phyloP scores from a whole-genome alignment of 768 basidiomycete species.

The Agaricus sinodeliciosus region DNA sequence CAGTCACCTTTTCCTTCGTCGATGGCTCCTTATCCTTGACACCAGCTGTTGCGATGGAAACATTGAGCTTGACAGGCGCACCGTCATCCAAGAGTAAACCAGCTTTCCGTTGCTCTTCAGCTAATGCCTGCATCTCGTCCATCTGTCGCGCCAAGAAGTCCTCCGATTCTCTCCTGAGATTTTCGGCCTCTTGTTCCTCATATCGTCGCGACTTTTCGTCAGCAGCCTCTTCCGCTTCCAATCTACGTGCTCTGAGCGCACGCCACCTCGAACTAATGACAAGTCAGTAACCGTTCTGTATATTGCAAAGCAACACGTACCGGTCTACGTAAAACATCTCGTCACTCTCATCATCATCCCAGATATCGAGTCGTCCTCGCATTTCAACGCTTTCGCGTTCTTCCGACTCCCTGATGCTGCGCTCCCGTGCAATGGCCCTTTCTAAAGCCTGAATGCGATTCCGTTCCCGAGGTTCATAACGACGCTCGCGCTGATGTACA shows the following conservation, averaged over 20 bases:
- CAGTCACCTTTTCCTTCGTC: conserved; percentile 48
- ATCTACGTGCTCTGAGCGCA: conserved; percentile 57
- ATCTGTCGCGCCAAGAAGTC: conserved; percentile 90
- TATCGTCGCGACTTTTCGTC: conserved; percentile 78
- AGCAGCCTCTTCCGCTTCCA: conserved; percentile 73
- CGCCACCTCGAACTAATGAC: conserved; percentile 85
- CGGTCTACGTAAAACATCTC: conserved; percentile 91
- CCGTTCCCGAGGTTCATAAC: conserved; percentile 89
- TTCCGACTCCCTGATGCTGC: conserved; percentile 66
- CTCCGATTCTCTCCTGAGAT: conserved; percentile 85
- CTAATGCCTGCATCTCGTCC: conserved; percentile 92
- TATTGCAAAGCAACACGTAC: conserved; percentile 31
- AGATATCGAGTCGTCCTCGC: conserved; percentile 74
- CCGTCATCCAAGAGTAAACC: conserved; percentile 89
- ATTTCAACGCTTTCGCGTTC: conserved; percentile 77
- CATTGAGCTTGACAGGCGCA: conserved; percentile 81
- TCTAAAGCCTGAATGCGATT: conserved; percentile 73
- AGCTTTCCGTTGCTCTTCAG: conserved; percentile 85
- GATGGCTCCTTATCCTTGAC: conserved; percentile 36
- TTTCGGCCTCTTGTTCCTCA: conserved; percentile 83
- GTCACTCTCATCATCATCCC: conserved; percentile 91
- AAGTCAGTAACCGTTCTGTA: background rate
- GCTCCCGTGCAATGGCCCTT: conserved; percentile 67
- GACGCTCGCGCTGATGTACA: conserved; percentile 70
- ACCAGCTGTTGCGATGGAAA: conserved; percentile 52